These are phyloP conservation scores for Tetraselmis chui DNA, from an alignment of 139 green algal genomes.

Conservation along the genomic window DNA sequence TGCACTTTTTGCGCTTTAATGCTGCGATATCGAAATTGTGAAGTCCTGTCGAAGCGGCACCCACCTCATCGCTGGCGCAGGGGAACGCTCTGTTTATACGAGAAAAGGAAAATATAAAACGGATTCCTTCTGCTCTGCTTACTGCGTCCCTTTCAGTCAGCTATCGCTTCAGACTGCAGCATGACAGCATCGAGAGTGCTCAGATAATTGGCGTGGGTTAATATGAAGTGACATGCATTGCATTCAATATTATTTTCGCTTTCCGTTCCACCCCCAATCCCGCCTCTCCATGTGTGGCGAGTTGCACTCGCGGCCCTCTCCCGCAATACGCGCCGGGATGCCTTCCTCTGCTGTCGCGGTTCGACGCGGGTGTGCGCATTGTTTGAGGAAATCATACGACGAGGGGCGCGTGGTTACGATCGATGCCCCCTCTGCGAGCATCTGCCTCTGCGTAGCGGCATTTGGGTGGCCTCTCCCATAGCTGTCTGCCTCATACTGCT, in stretches of 20 bases:
- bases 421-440: background rate
- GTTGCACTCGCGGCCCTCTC: background rate
- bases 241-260: background rate
- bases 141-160: background rate
- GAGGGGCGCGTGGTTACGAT: too few relatives aligned
- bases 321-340: background rate
- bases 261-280: background rate
- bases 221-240: background rate
- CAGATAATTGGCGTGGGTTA: background rate
- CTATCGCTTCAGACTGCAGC: background rate
- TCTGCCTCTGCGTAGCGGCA: background rate
- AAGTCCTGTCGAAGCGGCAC: background rate
- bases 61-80: background rate
- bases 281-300: background rate
- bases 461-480: background rate
- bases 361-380: background rate
- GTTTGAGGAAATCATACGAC: background rate
- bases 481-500: background rate
- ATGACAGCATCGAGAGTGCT: background rate
- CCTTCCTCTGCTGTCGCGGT: background rate
- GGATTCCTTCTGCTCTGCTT: background rate
- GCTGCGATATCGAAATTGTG: too few relatives aligned
- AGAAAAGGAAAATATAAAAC: too few relatives aligned
- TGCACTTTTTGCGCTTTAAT: too few relatives aligned
- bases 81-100: too few relatives aligned